phyloP scores from a whole-genome alignment of 2,329 filamentous ascomycete species.

The Pleoardoris graminearum region DNA sequence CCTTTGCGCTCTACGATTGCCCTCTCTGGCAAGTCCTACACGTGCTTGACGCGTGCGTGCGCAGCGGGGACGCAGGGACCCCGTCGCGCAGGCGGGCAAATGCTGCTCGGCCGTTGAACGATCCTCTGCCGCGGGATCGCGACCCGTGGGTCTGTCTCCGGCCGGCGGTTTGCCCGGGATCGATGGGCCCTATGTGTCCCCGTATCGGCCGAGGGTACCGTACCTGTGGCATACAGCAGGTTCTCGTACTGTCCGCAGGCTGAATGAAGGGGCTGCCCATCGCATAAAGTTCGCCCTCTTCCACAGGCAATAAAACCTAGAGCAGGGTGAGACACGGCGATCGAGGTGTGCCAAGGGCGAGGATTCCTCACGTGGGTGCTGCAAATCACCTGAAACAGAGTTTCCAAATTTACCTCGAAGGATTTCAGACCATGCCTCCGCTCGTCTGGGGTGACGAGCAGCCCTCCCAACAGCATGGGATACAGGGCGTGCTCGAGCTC shows the following conservation, averaged over 20 bases:
- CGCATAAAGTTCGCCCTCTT: no score
- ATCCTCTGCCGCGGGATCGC: constrained; percentile 14
- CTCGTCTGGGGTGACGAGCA: not conserved
- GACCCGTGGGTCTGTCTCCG: constrained; percentile 15
- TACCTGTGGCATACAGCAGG: no score
- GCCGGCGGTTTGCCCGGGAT: not conserved
- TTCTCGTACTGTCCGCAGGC: no score
- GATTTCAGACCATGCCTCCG: not conserved
- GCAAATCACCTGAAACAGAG: not conserved
- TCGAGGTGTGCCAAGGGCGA: not conserved
- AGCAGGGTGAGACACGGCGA: no score
- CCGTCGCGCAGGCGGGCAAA: not conserved
- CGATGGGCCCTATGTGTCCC: no score
- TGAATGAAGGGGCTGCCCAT: no score
- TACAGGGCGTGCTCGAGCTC: no score
- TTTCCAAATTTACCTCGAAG: not conserved
- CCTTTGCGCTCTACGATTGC: not conserved
- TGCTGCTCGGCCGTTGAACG: constrained; percentile 12
- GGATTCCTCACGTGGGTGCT: not conserved
- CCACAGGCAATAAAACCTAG: no score
- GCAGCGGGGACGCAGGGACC: not conserved
- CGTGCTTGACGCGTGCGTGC: not conserved
- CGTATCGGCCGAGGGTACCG: no score
- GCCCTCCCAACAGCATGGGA: not conserved
- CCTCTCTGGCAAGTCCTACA: not conserved